Evolutionary conservation across 805 yeast species (phyloP).

Genomic region (Sugiyamaella smithiae): DNA sequence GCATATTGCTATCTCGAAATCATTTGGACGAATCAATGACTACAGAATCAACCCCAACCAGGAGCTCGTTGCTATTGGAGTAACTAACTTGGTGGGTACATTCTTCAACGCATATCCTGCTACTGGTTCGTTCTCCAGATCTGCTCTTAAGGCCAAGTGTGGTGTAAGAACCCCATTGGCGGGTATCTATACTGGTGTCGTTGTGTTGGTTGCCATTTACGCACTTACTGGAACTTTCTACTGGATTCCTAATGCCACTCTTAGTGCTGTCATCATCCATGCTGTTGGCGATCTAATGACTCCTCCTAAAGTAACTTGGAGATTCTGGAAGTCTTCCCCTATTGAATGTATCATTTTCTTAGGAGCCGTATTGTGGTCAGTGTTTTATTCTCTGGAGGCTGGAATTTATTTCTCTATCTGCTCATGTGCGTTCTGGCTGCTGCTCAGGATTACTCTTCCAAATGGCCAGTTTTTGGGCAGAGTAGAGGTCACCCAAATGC

Average conservation of each 20-base stretch:
- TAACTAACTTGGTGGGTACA: conserved; percentile 84
- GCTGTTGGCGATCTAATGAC: conserved; percentile 87
- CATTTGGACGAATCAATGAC: conserved; percentile 89
- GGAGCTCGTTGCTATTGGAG: conserved; percentile 91
- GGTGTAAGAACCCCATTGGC: conserved; percentile 94
- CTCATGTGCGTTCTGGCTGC: conserved; percentile 71
- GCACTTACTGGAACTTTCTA: conserved; percentile 79
- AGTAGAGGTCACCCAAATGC: conserved; percentile 66
- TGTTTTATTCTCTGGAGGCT: conserved; percentile 75
- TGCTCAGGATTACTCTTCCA: conserved; percentile 77
- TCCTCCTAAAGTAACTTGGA: conserved; percentile 44
- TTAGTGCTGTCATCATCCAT: conserved; percentile 86
- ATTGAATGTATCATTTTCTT: conserved; percentile 70
- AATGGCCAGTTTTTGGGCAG: conserved; percentile 80
- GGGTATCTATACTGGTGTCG: conserved; percentile 84
- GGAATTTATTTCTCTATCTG: conserved; percentile 90
- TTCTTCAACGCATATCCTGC: conserved; percentile 93
- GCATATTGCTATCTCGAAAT: conserved; percentile 90
- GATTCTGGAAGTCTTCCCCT: conserved; percentile 70
- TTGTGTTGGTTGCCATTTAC: conserved; percentile 83
- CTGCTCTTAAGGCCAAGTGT: conserved; percentile 91
- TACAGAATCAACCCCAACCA: conserved; percentile 91
- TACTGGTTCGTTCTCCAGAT: conserved; percentile 92
- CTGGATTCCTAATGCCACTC: conserved; percentile 86
- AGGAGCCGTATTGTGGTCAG: conserved; percentile 68